These are phyloP conservation scores for Sungouiozyma intestinalis DNA, from an alignment of 805 yeast species.

Conservation along the genomic window DNA sequence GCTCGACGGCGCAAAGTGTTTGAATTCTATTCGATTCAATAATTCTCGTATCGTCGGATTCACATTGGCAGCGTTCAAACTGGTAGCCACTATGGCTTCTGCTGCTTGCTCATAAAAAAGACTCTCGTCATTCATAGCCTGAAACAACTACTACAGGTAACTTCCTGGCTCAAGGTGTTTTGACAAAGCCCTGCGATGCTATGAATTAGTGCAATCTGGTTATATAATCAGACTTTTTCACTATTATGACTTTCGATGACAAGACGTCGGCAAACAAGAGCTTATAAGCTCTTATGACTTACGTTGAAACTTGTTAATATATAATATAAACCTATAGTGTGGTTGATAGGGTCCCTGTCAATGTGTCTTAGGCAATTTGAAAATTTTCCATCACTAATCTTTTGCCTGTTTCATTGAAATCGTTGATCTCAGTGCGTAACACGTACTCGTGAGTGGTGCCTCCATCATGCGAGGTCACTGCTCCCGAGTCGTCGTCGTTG, in stretches of 20 bases:
- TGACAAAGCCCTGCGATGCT: too few species aligned
- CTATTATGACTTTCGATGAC: too few species aligned
- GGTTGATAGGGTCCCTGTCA: neutral
- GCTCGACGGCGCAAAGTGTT: conserved; percentile 1
- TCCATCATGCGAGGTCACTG: neutral
- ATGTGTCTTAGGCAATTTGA: conserved; percentile 5
- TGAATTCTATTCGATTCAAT: conserved; percentile 18
- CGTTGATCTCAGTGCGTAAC: conserved; percentile 14
- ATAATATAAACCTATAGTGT: too few species aligned
- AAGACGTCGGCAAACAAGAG: too few species aligned
- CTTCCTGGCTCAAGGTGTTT: too few species aligned
- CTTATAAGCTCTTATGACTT: too few species aligned
- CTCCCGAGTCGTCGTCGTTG: conserved; percentile 1
- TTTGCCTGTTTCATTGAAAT: conserved; percentile 15
- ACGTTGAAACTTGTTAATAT: too few species aligned
- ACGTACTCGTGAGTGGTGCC: conserved; percentile 10
- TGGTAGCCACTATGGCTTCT: conserved; percentile 25
- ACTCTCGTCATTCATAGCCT: conserved; percentile 22
- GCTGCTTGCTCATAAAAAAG: conserved; percentile 23
- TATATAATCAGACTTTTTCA: neutral
- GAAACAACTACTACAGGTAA: too few species aligned
- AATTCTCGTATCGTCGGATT: conserved; percentile 25
- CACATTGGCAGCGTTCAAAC: conserved; percentile 17
- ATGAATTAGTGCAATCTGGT: neutral
- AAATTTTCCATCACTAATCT: conserved; percentile 12